Evolutionary conservation across 306 rosid genomes (phyloP).

Genomic region (Comarum palustre): DNA sequence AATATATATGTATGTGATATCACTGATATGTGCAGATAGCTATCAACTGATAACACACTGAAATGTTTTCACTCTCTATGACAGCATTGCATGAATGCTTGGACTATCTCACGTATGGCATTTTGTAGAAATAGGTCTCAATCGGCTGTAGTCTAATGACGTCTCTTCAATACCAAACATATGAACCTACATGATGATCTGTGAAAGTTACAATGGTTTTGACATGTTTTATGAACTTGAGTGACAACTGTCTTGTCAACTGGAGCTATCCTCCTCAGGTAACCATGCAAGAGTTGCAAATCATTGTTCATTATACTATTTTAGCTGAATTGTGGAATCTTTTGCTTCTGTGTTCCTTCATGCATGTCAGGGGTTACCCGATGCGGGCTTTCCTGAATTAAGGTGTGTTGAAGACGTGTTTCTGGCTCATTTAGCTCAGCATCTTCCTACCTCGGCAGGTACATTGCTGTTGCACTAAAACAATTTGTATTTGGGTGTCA

Average conservation of each 20-base stretch:
- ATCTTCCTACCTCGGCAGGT: neutral
- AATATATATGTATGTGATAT: neutral
- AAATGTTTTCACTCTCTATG: neutral
- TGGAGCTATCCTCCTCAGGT: neutral
- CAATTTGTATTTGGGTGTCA: neutral
- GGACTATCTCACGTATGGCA: neutral
- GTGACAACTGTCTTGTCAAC: no score
- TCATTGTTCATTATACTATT: neutral
- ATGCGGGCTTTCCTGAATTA: neutral
- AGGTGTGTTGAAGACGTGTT: neutral
- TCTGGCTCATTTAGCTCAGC: conserved; percentile 2
- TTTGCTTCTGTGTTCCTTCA: neutral
- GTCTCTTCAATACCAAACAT: no score
- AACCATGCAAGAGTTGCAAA: neutral
- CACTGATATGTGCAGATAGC: neutral
- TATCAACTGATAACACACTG: conserved; percentile 15
- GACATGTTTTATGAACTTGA: no score
- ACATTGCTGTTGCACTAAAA: neutral
- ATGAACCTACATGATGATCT: no score
- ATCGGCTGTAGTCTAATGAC: neutral
- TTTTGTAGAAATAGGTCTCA: neutral
- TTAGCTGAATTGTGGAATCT: neutral
- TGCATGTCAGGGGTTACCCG: conserved; percentile 15
- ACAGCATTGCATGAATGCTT: conserved; percentile 4
- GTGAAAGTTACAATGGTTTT: no score